Evolutionary conservation across 768 basidiomycete species (phyloP).

Genomic region (Panaeolus cyanescens): DNA sequence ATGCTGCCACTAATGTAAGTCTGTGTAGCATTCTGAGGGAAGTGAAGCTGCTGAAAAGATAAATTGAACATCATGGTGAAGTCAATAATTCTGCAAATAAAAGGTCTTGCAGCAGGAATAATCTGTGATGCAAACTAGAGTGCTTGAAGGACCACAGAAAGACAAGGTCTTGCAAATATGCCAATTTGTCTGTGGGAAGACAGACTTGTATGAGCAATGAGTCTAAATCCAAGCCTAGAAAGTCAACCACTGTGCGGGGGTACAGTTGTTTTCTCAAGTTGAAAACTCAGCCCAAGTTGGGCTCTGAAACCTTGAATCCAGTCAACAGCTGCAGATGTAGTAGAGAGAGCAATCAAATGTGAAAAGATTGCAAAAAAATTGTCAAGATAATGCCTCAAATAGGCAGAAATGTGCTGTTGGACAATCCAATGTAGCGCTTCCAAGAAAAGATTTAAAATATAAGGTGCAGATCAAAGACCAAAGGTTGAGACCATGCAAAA

Average conservation of each 20-base stretch:
- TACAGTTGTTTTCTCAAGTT: slow-evolving; percentile 13
- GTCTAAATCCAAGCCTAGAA: slow-evolving; percentile 22
- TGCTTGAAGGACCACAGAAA: slow-evolving; percentile 18
- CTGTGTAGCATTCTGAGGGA: slow-evolving; percentile 17
- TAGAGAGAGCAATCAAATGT: background rate
- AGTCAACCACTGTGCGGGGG: slow-evolving; percentile 17
- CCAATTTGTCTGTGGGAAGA: slow-evolving; percentile 31
- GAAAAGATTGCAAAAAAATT: slow-evolving; percentile 32
- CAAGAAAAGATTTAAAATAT: slow-evolving; percentile 43
- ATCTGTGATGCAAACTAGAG: slow-evolving; percentile 33
- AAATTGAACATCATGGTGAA: slow-evolving; percentile 28
- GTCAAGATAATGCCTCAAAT: slow-evolving; percentile 34
- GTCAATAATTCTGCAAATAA: slow-evolving; percentile 26
- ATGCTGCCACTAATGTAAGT: background rate
- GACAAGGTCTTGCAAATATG: slow-evolving; percentile 22
- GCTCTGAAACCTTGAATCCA: slow-evolving; percentile 29
- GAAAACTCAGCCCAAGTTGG: slow-evolving; percentile 26
- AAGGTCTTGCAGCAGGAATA: slow-evolving; percentile 28
- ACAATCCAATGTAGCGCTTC: slow-evolving; percentile 44
- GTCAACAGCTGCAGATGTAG: slow-evolving; percentile 18
- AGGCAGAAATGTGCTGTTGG: slow-evolving; percentile 28
- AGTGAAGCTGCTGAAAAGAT: slow-evolving; percentile 15
- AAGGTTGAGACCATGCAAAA: slow-evolving; percentile 32
- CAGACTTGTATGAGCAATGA: slow-evolving; percentile 30
- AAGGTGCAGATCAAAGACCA: slow-evolving; percentile 32